Base-by-base conservation (phyloP, 805 yeast species). In the Saccharomycopsis sp. region DNA sequence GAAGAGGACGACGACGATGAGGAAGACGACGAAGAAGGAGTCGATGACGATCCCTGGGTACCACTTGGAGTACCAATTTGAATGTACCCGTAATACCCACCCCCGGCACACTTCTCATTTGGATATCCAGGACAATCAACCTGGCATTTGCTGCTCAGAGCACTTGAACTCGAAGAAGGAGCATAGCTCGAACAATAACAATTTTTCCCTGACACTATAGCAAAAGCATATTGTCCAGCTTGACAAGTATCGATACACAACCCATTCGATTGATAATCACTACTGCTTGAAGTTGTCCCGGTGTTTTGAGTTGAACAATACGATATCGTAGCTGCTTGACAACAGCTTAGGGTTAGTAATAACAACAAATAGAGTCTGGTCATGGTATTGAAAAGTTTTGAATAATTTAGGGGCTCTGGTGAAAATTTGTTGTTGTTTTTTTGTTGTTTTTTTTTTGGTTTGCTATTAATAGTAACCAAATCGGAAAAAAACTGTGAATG, bases 121-220 rank as follows among this genome's bases (percentile, higher is more conserved):
- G 52, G 51, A 37, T 47, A 53, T 4, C 56, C 56, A 4, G 56
- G 56, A 47, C 56, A 53, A 14, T 40, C 38, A 9, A 33, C 43
- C 4, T 46, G 20, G 35, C 55, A 53, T 23, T 46, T 41, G 29
- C 16, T 8, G 13, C 26, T n/a, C 27, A 28, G 40, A 21, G 56
- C 23, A 28, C 55, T 52, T 2, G 57, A 61, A 1, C 68, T 59
- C 13, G 55, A 52, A 3, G 43, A 55, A 4, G 79, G 78, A 11
- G 67, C 56, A 16, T 57, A 46, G 51, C 72, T 61, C 4, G 76
- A 62, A 53, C 80, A 75, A 73, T 75, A 74, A 51, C 81, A 75
- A 35, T 57, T 24, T 9, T 57, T 40, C 4, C 59, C 60, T 53
- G 67, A 74, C n/a, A 74, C 60, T 8, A 75, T 65, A 13, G 72